These are phyloP conservation scores for Cercospora brassicicola DNA, from an alignment of 2,329 filamentous ascomycete genomes.

Conservation along the genomic window DNA sequence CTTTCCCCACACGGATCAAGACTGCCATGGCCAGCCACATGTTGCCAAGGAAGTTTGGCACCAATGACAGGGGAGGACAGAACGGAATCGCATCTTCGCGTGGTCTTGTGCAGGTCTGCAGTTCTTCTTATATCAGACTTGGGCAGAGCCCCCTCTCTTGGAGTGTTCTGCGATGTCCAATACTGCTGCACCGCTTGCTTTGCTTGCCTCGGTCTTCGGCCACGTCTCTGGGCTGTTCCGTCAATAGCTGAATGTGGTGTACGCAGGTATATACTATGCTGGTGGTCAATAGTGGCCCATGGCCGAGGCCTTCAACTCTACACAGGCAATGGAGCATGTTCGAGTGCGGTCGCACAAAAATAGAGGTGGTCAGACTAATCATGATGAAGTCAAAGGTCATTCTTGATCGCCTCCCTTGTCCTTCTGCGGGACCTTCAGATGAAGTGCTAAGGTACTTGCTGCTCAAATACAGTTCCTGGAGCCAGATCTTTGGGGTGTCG, in stretches of 20 bases:
- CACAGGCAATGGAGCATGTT: background rate
- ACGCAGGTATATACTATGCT: background rate
- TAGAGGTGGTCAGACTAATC: background rate
- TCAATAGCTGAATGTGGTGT: background rate
- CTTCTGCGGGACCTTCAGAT: background rate
- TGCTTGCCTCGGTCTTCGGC: background rate
- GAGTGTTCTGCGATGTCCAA: background rate
- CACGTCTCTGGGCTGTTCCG: background rate
- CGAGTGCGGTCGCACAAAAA: background rate
- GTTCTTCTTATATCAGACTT: conserved; percentile 3
- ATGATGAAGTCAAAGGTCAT: background rate
- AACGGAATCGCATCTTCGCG: background rate
- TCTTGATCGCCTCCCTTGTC: background rate
- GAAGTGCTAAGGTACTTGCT: background rate
- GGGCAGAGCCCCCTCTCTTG: background rate
- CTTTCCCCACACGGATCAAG: background rate
- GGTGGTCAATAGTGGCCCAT: background rate
- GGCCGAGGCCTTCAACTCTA: background rate
- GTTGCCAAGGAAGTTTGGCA: background rate
- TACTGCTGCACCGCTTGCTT: background rate
- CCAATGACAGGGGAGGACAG: background rate
- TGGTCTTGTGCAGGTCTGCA: conserved; percentile 1
- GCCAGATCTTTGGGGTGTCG: background rate
- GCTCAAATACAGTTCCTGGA: background rate
- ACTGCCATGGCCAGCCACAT: background rate